These are phyloP conservation scores for Allium sativum DNA, from an alignment of 106 monocot genomes.

Conservation along the genomic window DNA sequence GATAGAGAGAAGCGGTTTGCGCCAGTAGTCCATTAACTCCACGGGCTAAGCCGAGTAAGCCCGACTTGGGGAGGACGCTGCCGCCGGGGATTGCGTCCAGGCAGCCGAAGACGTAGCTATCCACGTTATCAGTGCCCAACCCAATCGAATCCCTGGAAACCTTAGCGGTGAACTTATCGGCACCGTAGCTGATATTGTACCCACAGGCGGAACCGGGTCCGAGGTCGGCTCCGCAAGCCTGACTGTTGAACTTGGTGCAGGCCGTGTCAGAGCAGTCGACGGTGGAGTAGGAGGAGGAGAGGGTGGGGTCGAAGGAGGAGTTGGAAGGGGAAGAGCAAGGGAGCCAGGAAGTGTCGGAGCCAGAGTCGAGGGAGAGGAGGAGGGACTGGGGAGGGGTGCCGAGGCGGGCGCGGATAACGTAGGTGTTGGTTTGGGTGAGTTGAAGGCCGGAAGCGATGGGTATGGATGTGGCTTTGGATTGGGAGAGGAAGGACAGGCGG, in stretches of 20 bases:
- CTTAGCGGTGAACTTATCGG: constrained; percentile 38
- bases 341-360: constrained; percentile 60
- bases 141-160: constrained; percentile 47
- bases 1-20: constrained; percentile 45
- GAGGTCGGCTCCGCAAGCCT: constrained; percentile 13
- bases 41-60: constrained; percentile 62
- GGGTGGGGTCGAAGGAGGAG: constrained; percentile 19
- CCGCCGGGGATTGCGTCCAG: constrained; percentile 33
- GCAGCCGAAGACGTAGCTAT: constrained; percentile 61
- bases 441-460: constrained; percentile 78
- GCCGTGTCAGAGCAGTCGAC: constrained; percentile 34
- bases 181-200: constrained; percentile 55
- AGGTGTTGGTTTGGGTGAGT: constrained; percentile 50
- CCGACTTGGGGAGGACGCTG: constrained; percentile 56
- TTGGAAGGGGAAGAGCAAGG: constrained; percentile 38
- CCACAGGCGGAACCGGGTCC: constrained; percentile 20
- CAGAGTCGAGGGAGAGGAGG: constrained; percentile 68
- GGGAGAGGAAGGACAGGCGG: constrained; percentile 38
- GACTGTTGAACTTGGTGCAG: constrained; percentile 40
- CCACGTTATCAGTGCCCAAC: constrained; percentile 36
- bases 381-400: constrained; percentile 70
- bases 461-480: constrained; percentile 25
- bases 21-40: constrained; percentile 47
- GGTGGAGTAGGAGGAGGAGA: constrained; percentile 41
- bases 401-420: constrained; percentile 54